Base-by-base conservation (phyloP, 2,329 filamentous ascomycete genomes). In the Basipetospora sp. region DNA sequence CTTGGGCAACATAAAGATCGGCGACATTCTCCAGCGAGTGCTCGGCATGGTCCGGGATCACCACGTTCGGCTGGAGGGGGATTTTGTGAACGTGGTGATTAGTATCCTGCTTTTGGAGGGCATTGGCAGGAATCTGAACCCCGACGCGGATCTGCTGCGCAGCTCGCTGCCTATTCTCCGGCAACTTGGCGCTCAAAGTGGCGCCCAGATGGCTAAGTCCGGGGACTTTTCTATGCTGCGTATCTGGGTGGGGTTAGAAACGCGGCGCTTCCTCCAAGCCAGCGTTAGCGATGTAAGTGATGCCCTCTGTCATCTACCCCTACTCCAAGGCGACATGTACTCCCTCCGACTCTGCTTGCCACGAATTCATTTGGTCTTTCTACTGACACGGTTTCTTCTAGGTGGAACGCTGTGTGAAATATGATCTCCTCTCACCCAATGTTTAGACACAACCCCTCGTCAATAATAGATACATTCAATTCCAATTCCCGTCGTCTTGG, bases 61-160 rank as follows among this genome's bases (percentile, higher is more conserved):
- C 54, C 90, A 98, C 53, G 90, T 98, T 4, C 72, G 90, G 8
- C 71, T 98, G 36, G 90, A 98, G 57, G 90, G 90, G 8, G 90
- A 98, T 55, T 98, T 96, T 53, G 86, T 98, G 53, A 98, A 98
- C 52, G 90, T 98, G 4, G 88, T 98, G 20, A 80, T 98, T 41
- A 93, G 85, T 42, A 94, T 96, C 38, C 63, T 98, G 25, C 67
- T 98, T 2, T 67, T 98, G 2, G 90, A 98, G 55, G 90, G 90
- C 5, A 98, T 96, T 50, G 90, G 90, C 0, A 72, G 90, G 43
- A 84, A 69, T 42, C 61, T 98, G 13, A 80, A 96, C 54, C 88
- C 90, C 0, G 68, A 88, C 38, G 64, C 94, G 33, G 90, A 98
- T 58, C 65, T 98, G 10, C 79, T 98, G 45, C 69, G 64, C 51